Evolutionary conservation across 148 eudicot genomes (phyloP).

Genomic region (Nepenthes mirabilis): DNA sequence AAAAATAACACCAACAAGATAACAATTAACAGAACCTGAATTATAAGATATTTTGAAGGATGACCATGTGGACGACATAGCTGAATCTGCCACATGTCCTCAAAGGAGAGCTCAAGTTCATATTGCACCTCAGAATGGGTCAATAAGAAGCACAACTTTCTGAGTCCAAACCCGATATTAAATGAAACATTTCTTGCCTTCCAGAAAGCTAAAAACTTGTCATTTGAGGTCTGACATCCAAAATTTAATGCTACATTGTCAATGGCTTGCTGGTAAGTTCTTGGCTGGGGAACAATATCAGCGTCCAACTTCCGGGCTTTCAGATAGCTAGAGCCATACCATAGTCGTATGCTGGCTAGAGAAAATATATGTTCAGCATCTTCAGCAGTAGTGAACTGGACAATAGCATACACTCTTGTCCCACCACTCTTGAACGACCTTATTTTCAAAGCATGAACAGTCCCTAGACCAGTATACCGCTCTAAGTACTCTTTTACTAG

Average conservation of each 20-base stretch:
- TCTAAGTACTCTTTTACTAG: constrained; percentile 20
- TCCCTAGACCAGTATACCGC: constrained; percentile 15
- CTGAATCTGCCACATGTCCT: constrained; percentile 43
- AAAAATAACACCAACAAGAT: not conserved
- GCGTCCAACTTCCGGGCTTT: constrained; percentile 17
- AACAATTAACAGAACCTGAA: constrained; percentile 29
- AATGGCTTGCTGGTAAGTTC: constrained; percentile 12
- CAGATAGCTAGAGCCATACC: constrained; percentile 23
- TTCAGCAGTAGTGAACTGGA: constrained; percentile 19
- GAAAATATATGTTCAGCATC: constrained; percentile 15
- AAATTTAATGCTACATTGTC: constrained; percentile 16
- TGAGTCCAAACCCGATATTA: constrained; percentile 21
- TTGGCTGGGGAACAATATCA: constrained; percentile 36
- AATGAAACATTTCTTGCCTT: constrained; percentile 9
- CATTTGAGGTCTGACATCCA: constrained; percentile 33
- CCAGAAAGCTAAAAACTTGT: constrained; percentile 22
- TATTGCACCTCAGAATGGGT: constrained; percentile 5
- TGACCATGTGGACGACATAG: constrained; percentile 21
- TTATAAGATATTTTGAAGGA: constrained; percentile 26
- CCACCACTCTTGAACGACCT: constrained; percentile 26
- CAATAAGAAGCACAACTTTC: constrained; percentile 18
- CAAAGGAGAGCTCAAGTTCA: constrained; percentile 38
- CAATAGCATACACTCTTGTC: constrained; percentile 16
- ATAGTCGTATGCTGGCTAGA: constrained; percentile 8
- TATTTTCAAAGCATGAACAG: constrained; percentile 25